Percentiles rank a stretch among this genome's conserved stretches.
Conservation (phyloP, 768 basidiomycete species). For the Leccinum fibrillosum region DNA sequence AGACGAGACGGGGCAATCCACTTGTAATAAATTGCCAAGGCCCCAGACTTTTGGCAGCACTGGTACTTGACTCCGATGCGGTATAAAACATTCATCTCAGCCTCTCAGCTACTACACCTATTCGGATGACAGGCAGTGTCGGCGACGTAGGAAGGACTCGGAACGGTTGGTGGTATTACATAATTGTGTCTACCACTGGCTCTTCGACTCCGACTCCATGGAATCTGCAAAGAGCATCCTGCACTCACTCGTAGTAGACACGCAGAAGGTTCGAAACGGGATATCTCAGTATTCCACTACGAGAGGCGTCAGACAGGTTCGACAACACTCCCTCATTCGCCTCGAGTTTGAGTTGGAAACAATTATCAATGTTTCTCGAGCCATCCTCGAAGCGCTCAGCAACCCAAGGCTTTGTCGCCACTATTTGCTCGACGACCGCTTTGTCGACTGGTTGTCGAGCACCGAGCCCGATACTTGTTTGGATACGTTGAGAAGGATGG, state of each 20-base stretch:
- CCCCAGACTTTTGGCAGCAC: no score
- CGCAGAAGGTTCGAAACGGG: neutral
- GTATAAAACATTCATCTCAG: no score
- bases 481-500: neutral
- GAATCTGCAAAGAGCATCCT: slow-evolving; percentile 5
- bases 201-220: neutral
- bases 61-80: no score
- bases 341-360: slow-evolving; percentile 5
- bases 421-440: slow-evolving; percentile 3
- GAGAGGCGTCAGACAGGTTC: slow-evolving; percentile 1
- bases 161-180: no score
- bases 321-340: slow-evolving; percentile 4
- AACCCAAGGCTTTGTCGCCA: neutral
- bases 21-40: no score
- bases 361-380: slow-evolving; percentile 2
- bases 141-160: no score
- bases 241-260: neutral
- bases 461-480: slow-evolving; percentile 6
- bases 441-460: slow-evolving; percentile 5
- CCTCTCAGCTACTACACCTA: no score
- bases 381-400: slow-evolving; percentile 1
- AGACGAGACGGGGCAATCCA: no score
- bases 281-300: neutral
- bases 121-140: no score
- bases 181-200: no score